Conservation (phyloP, 768 basidiomycete genomes). For the Cytidiella melzeri region DNA sequence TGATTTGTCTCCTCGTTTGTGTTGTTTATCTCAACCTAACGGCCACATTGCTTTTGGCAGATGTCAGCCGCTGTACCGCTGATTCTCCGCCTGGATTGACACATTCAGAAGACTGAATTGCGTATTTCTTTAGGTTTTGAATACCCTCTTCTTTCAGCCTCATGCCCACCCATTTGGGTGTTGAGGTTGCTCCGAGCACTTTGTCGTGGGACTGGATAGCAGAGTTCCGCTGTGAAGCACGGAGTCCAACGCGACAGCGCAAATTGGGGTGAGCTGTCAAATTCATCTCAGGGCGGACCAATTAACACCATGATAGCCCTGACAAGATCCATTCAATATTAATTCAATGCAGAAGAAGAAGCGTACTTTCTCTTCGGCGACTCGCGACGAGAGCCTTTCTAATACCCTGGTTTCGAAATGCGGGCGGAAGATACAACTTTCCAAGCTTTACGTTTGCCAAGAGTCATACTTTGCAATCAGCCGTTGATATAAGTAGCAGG, state of each 20-base stretch:
- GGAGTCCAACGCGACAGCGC: constrained; percentile 2
- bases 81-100: background rate
- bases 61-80: background rate
- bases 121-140: constrained; percentile 47
- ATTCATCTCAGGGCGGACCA: too few species aligned
- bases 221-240: too few species aligned
- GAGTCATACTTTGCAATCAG: too few species aligned
- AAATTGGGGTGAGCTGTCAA: constrained; percentile 4
- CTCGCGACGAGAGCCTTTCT: too few species aligned
- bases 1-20: too few species aligned
- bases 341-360: too few species aligned
- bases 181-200: constrained; percentile 65
- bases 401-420: too few species aligned
- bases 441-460: too few species aligned
- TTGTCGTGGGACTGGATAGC: constrained; percentile 91
- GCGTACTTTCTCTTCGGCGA: too few species aligned
- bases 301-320: constrained; percentile 5
- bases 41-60: too few species aligned
- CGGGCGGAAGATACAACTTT: too few species aligned
- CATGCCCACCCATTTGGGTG: constrained; percentile 89
- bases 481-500: background rate
- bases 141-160: constrained; percentile 68
- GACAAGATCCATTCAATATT: background rate
- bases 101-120: constrained; percentile 3
- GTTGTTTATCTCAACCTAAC: too few species aligned